A percentile compares a stretch with the other conserved stretches of the same genome.
These are phyloP conservation scores for Auricularia sp. DNA, from an alignment of 768 basidiomycete genomes.

Conservation along the genomic window DNA sequence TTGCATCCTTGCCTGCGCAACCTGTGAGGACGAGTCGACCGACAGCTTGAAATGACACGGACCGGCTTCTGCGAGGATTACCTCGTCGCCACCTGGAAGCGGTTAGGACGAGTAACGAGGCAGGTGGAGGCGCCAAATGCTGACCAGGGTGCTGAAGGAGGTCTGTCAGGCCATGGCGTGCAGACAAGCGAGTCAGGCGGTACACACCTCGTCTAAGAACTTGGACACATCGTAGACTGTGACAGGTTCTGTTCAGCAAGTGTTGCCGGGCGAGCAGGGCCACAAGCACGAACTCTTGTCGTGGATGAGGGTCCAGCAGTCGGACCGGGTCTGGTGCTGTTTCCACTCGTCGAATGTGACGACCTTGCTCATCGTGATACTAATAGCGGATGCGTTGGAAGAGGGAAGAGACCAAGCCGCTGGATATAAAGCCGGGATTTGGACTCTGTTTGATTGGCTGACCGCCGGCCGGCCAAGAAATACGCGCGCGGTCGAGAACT, in stretches of 20 bases:
- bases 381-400: too few species aligned
- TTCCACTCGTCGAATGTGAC: slow-evolving; percentile 60
- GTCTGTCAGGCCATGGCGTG: not conserved
- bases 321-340: slow-evolving; percentile 62
- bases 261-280: slow-evolving; percentile 3
- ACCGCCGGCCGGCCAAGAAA: too few species aligned
- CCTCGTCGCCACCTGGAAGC: slow-evolving; percentile 74
- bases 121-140: not conserved
- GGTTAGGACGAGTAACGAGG: not conserved
- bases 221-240: slow-evolving; percentile 88
- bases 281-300: slow-evolving; percentile 54
- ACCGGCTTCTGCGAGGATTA: slow-evolving; percentile 87
- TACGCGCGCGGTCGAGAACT: too few species aligned
- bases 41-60: slow-evolving; percentile 27
- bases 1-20: slow-evolving; percentile 80
- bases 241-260: slow-evolving; percentile 4
- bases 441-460: too few species aligned
- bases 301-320: slow-evolving; percentile 72
- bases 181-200: not conserved
- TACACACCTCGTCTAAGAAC: slow-evolving; percentile 83
- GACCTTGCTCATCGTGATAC: slow-evolving; percentile 8
- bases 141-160: slow-evolving; percentile 60
- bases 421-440: too few species aligned
- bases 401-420: too few species aligned
- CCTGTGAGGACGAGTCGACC: slow-evolving; percentile 5